phyloP scores from a whole-genome alignment of 176 grass and related monocot genomes.

The Oryza rufipogon region DNA sequence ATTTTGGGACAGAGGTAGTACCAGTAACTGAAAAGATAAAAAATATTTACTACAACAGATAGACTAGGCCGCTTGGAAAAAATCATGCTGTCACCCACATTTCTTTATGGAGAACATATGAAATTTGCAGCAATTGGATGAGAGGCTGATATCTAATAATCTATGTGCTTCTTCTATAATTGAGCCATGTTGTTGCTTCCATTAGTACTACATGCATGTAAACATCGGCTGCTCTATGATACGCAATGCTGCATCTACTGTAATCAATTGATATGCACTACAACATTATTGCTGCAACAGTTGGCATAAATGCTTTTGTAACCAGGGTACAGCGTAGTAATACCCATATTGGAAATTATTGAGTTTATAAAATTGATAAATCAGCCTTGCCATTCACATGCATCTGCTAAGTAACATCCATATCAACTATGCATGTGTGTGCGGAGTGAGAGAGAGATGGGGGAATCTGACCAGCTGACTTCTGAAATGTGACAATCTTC shows the following conservation, averaged over 20 bases:
- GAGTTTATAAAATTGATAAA: constrained; percentile 20
- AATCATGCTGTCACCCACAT: background rate
- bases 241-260: background rate
- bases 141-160: background rate
- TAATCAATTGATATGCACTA: constrained; percentile 31
- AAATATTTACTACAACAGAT: constrained; percentile 11
- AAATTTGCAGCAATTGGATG: background rate
- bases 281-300: constrained; percentile 8
- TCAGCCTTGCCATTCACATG: constrained; percentile 16
- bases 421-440: constrained; percentile 32
- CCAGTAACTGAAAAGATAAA: background rate
- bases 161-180: background rate
- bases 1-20: background rate
- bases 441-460: constrained; percentile 41
- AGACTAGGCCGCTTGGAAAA: background rate
- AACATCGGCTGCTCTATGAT: background rate
- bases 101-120: background rate
- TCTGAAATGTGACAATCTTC: constrained; percentile 99
- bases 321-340: constrained; percentile 9
- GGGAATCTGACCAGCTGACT: constrained; percentile 86
- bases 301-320: constrained; percentile 17
- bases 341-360: constrained; percentile 29
- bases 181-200: background rate
- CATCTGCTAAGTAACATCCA: constrained; percentile 28
- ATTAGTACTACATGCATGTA: background rate